Evolutionary conservation across 208 protist species (phyloP), one percentile per base, ranked within the genome.

Genomic region (Trypanosoma mega): DNA sequence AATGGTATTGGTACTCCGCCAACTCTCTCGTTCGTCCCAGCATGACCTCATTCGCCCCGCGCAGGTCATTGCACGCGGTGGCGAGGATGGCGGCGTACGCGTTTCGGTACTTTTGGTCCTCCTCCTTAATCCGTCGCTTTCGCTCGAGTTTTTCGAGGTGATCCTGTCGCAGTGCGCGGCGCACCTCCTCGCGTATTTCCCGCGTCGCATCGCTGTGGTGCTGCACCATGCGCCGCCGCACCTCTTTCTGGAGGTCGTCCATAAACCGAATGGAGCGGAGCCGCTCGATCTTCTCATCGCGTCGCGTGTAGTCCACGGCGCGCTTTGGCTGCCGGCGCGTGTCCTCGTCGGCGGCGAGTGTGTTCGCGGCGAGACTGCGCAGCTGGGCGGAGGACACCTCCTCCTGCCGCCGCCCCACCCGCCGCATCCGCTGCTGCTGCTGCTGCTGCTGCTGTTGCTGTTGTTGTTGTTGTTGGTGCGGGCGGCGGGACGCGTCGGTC

Each of bases 281-380:
- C 11, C 82, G 76, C 50, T 88, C 85, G 46, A 92, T 92, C 55
- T 95, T 95, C 46, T 72, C 62, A 53, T 95, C 85, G 0, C 89
- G 72, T 36, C 66, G 80, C 0, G 56, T 74, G 24, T 71, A 63
- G 53, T 90, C 74, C 34, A 87, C 73, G 39, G 67, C 66, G 37
- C 73, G 68, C 63, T 80, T 74, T 21, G 85, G 81, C 31, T 86
- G 78, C 21, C 67, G 66, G 1, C 72, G 60, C 8, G 87, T 49
- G 8, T 87, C 43, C 14, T 62, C 54, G 31, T 64, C 50, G 12
- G 0, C 27, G 4, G 27, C 45, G 21, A 71, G 21, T 23, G 48
- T 53, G 5, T 64, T 57, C 26, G 50, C 31, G 8, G 52, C 21
- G 21, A 72, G 48, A 23, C 41, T 60, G 23, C 41, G 39, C 8